phyloP scores from a whole-genome alignment of 164 flowering plant genomes.

The Dillenia turbinata region DNA sequence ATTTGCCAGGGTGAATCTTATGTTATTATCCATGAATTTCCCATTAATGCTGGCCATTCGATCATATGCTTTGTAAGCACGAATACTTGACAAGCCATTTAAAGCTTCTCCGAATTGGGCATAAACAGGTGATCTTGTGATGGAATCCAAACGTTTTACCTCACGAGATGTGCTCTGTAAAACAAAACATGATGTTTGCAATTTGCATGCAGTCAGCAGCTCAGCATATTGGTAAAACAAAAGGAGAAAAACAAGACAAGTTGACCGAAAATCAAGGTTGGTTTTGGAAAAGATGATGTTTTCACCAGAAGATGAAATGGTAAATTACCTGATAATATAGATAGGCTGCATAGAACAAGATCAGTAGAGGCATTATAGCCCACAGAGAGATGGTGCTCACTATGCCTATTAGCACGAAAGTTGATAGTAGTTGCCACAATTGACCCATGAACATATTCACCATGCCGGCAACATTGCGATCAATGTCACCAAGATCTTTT shows the following conservation, averaged over 20 bases:
- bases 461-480: conserved; percentile 76
- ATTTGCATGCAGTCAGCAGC: no score
- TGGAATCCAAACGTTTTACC: conserved; percentile 92
- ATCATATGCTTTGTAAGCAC: conserved; percentile 97
- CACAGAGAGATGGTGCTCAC: conserved; percentile 95
- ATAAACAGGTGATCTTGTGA: conserved; percentile 94
- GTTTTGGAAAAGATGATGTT: no score
- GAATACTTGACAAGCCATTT: conserved; percentile 85
- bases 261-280: no score
- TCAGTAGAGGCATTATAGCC: conserved; percentile 96
- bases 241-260: no score
- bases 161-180: conserved; percentile 93
- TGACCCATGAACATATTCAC: conserved; percentile 81
- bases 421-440: conserved; percentile 79
- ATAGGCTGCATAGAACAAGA: conserved; percentile 85
- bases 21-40: conserved; percentile 87
- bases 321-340: conserved; percentile 87
- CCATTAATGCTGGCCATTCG: conserved; percentile 91
- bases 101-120: conserved; percentile 99
- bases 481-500: conserved; percentile 94
- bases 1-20: conserved; percentile 85
- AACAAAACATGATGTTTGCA: not conserved
- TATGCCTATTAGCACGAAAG: conserved; percentile 88
- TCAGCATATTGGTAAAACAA: no score
- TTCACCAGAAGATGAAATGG: not conserved